Percentiles rank a stretch among this genome's conserved stretches.
These are phyloP conservation scores for Phytophthora nicotianae DNA, from an alignment of 352 stramenopile species.

Conservation along the genomic window DNA sequence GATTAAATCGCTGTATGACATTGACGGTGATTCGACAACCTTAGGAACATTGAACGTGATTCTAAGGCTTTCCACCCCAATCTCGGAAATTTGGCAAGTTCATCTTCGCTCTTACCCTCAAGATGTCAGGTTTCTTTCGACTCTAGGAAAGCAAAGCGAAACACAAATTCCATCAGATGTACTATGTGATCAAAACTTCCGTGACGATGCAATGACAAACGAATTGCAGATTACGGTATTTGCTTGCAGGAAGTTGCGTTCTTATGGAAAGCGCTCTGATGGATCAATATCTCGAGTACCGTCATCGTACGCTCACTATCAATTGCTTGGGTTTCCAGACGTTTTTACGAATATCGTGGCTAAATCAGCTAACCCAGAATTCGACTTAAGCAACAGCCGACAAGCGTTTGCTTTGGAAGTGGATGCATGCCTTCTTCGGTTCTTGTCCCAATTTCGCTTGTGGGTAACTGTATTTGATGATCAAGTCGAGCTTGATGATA, in stretches of 20 bases:
- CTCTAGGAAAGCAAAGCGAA: constrained; percentile 10
- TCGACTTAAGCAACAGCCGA: constrained; percentile 64
- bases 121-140: constrained; percentile 68
- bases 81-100: constrained; percentile 91
- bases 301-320: constrained; percentile 90
- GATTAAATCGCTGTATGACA: constrained; percentile 42
- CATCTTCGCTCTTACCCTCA: constrained; percentile 90
- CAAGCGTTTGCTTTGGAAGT: constrained; percentile 77
- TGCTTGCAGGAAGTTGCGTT: constrained; percentile 60
- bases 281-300: constrained; percentile 42
- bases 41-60: constrained; percentile 84
- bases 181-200: constrained; percentile 29
- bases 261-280: constrained; percentile 47
- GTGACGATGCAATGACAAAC: constrained; percentile 42
- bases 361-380: constrained; percentile 68
- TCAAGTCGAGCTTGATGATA: constrained; percentile 44
- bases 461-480: constrained; percentile 91
- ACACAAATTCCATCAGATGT: constrained; percentile 9
- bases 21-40: constrained; percentile 29
- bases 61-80: constrained; percentile 85
- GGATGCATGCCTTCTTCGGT: constrained; percentile 77
- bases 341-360: constrained; percentile 88
- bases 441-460: constrained; percentile 82
- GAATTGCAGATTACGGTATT: constrained; percentile 76
- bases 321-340: constrained; percentile 89